Percentiles rank a stretch among this genome's conserved stretches.
These are phyloP conservation scores for Trichoderma atroviride DNA, from an alignment of 2,329 filamentous ascomycete species.

Conservation along the genomic window DNA sequence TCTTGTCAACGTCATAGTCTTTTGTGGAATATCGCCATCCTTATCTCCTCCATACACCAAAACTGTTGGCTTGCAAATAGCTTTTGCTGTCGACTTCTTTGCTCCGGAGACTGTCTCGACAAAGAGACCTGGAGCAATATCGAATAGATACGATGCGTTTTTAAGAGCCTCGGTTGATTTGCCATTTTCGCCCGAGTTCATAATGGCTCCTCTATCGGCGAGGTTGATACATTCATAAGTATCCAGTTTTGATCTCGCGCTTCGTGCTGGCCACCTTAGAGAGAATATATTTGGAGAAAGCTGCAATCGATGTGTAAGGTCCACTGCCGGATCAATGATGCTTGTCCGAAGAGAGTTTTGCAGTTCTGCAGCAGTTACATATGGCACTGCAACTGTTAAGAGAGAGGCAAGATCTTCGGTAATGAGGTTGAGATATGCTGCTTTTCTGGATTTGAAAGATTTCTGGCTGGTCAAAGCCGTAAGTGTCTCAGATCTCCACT, in stretches of 20 bases:
- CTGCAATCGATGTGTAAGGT: slow-evolving; percentile 43
- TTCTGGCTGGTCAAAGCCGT: slow-evolving; percentile 39
- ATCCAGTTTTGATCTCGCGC: slow-evolving; percentile 41
- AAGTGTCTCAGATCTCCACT: slow-evolving; percentile 45
- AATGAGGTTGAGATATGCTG: slow-evolving; percentile 36
- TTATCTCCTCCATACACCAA: slow-evolving; percentile 37
- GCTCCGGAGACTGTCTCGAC: slow-evolving; percentile 42
- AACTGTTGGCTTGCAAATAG: slow-evolving; percentile 41
- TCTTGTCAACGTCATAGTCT: slow-evolving; percentile 38
- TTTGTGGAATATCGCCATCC: slow-evolving; percentile 33
- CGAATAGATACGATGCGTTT: slow-evolving; percentile 42
- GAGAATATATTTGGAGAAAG: slow-evolving; percentile 41
- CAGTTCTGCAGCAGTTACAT: slow-evolving; percentile 35
- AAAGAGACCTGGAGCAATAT: slow-evolving; percentile 43
- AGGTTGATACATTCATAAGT: slow-evolving; percentile 44
- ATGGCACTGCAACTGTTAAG: slow-evolving; percentile 38
- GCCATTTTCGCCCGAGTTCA: slow-evolving; percentile 38
- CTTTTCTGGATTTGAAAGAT: slow-evolving; percentile 37
- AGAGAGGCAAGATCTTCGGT: slow-evolving; percentile 41
- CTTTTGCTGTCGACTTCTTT: slow-evolving; percentile 38
- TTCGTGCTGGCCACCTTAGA: slow-evolving; percentile 44
- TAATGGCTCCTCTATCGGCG: slow-evolving; percentile 36
- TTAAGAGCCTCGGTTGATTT: slow-evolving; percentile 36
- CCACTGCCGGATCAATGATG: slow-evolving; percentile 42
- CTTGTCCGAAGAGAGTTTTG: slow-evolving; percentile 39